Conservation (phyloP, 1,139 yeast genomes). For the Pichia sp. region DNA sequence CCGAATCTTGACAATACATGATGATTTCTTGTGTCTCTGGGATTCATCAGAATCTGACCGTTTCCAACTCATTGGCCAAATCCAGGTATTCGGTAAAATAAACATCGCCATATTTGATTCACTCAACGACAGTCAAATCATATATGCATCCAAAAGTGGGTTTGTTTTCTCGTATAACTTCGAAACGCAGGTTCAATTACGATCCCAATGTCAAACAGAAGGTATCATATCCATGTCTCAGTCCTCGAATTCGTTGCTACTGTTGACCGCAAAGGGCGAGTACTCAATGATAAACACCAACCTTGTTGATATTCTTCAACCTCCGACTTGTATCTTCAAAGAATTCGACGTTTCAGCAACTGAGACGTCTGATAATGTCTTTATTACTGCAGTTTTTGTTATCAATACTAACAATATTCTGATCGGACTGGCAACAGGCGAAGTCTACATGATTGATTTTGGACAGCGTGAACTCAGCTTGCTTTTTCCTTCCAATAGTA, state of each 20-base stretch:
- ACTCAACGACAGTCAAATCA: not conserved
- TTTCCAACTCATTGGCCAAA: not conserved
- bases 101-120: constrained; percentile 7
- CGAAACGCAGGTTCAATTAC: not conserved
- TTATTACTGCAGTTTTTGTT: constrained; percentile 12
- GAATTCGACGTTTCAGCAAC: not conserved
- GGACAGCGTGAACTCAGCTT: not conserved
- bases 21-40: constrained; percentile 10
- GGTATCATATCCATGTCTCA: not conserved
- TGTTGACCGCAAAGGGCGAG: constrained; percentile 8
- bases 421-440: constrained; percentile 16
- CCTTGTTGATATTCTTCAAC: constrained; percentile 6
- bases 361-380: not conserved
- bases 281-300: constrained; percentile 9
- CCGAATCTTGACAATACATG: constrained; percentile 8
- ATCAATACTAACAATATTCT: constrained; percentile 13
- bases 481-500: no score
- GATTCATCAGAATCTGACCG: not conserved
- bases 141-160: constrained; percentile 5
- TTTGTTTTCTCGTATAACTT: constrained; percentile 1
- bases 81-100: not conserved
- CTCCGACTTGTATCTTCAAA: constrained; percentile 1
- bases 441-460: constrained; percentile 7
- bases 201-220: not conserved
- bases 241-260: constrained; percentile 7